Evolutionary conservation across 83 land plant species (phyloP), one percentile per base, ranked within the genome.

Genomic region (Larix sibirica): DNA sequence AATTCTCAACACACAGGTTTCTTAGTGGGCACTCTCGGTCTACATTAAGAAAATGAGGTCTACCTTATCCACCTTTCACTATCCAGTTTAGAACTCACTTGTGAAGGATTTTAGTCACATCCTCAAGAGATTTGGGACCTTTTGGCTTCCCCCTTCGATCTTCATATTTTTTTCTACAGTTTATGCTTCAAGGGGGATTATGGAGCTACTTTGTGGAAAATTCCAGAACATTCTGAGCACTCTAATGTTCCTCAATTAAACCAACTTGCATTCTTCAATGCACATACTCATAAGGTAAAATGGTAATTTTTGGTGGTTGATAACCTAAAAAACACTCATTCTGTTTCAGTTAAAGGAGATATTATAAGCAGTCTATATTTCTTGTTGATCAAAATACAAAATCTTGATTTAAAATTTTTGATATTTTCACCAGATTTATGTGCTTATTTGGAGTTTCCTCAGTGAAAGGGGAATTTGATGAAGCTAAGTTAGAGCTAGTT

Each of bases 41-140:
- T 40, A 40, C 42, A 5, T 5, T 0, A 40, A 40, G 42, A 40
- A 40, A 40, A 40, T 17, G 21, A 97, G 99, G 94, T 95, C 58
- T 98, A 95, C 89, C 77, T 97, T 84, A 87, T 97, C 76, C 84
- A 93, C 47, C 83, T 95, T 10, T 85, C 93, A 14, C 86, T 90
- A 1, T 85, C 83, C 75, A 91, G 90, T 65, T 82, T 90, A 36
- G 96, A 97, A 81, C 88, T 97, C 24, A 66, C 92, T 8, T 97
- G 98, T 91, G 95, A 92, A 88, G 96, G 96, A 4, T 85, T 97
- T 82, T 97, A 94, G 81, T 87, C 90, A 40, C 99, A 97, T 81
- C 98, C 91, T 6, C 90, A 89, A 50, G 98, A 95, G 91, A 95
- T 97, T 77, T 97, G 99, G 99, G 94, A 97, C 74, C 92, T 97